Conservation (phyloP, 192 early-diverging fungal genomes). For the Glomus cerebriforme region DNA sequence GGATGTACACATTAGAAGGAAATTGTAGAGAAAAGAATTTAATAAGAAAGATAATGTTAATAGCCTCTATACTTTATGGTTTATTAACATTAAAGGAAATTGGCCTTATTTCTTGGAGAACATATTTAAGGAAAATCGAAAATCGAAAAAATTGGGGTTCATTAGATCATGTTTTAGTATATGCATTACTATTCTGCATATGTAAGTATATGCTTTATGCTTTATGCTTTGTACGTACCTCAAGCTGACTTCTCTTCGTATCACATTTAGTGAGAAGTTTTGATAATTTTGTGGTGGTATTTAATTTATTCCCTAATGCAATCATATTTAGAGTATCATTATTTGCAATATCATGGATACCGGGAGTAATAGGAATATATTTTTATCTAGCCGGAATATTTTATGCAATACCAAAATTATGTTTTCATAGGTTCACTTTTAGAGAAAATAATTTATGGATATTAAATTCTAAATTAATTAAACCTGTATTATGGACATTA, state of each 20-base stretch:
- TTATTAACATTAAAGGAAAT: neutral
- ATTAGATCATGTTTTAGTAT: neutral
- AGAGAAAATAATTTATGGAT: neutral
- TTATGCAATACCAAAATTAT: neutral
- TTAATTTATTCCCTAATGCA: neutral
- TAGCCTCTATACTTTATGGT: neutral
- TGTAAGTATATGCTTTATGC: neutral
- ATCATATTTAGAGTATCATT: neutral
- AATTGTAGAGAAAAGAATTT: neutral
- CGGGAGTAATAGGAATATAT: no score
- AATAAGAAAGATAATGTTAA: neutral
- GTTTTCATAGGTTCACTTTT: neutral
- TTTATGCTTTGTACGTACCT: no score
- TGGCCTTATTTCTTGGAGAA: neutral
- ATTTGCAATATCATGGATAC: neutral
- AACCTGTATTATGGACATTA: neutral
- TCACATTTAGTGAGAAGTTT: neutral
- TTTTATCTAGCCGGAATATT: neutral
- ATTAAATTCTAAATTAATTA: neutral
- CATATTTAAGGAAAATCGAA: neutral
- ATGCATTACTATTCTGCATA: neutral
- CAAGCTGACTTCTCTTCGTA: no score
- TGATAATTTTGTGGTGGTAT: neutral
- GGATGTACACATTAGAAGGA: neutral
- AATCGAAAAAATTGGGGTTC: neutral